Evolutionary conservation across 1,139 yeast genomes (phyloP).

Genomic region (Kodamaea derodonti): DNA sequence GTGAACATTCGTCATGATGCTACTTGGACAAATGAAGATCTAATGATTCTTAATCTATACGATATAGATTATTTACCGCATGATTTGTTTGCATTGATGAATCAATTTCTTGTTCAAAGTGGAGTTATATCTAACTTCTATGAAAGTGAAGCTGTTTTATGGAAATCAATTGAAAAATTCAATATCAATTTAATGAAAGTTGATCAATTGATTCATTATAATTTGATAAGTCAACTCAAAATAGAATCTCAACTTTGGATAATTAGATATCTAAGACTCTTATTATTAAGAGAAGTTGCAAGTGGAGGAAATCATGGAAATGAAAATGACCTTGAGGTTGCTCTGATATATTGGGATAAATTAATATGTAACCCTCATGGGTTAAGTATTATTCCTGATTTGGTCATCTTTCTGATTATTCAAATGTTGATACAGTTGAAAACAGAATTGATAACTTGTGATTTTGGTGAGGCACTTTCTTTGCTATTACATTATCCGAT

Average conservation of each 20-base stretch:
- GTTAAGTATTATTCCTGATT: conserved; percentile 26
- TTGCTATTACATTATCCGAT: conserved; percentile 58
- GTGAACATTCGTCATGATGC: conserved; percentile 31
- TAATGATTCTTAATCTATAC: conserved; percentile 33
- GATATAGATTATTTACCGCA: conserved; percentile 38
- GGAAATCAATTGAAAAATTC: conserved; percentile 46
- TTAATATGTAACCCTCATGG: conserved; percentile 31
- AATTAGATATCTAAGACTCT: conserved; percentile 57
- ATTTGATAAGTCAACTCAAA: conserved; percentile 42
- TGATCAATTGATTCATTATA: conserved; percentile 44
- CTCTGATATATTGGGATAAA: conserved; percentile 56
- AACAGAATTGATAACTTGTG: conserved; percentile 46
- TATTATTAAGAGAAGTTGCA: conserved; percentile 52
- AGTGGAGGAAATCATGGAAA: conserved; percentile 25
- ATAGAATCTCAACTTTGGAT: conserved; percentile 66
- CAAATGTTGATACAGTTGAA: conserved; percentile 50
- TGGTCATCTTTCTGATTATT: conserved; percentile 50
- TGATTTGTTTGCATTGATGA: conserved; percentile 46
- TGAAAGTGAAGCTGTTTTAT: conserved; percentile 37
- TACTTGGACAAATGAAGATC: conserved; percentile 32
- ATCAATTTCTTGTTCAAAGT: conserved; percentile 35
- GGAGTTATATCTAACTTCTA: conserved; percentile 39
- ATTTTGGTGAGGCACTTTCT: conserved; percentile 60
- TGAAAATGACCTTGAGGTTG: conserved; percentile 28
- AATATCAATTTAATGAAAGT: conserved; percentile 45